Evolutionary conservation across 768 basidiomycete species (phyloP).

Genomic region (Psilocybe cubensis): DNA sequence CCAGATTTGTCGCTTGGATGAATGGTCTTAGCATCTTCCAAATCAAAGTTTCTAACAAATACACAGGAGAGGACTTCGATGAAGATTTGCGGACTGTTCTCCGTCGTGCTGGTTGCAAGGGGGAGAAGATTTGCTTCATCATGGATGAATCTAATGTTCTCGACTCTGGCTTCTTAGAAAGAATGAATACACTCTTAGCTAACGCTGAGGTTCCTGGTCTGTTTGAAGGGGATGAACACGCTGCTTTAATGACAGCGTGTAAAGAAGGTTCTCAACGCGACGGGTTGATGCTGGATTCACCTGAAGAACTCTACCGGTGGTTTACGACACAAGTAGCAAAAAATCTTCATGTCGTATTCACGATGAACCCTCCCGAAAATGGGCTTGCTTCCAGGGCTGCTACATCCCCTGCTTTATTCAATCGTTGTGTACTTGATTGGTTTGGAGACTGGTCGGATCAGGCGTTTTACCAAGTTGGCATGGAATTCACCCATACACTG

Average conservation of each 20-base stretch:
- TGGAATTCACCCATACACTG: constrained; percentile 93
- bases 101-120: constrained; percentile 95
- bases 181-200: constrained; percentile 99
- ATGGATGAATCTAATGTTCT: constrained; percentile 99
- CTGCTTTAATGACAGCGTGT: constrained; percentile 98
- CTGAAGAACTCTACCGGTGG: constrained; percentile 97
- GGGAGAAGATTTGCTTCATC: constrained; percentile 99
- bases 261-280: constrained; percentile 99
- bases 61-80: constrained; percentile 98
- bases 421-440: constrained; percentile 99
- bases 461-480: constrained; percentile 96
- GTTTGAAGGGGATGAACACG: constrained; percentile 99
- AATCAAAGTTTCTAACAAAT: constrained; percentile 99
- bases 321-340: constrained; percentile 98
- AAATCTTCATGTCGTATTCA: constrained; percentile 98
- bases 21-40: constrained; percentile 99
- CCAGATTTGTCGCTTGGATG: constrained; percentile 99
- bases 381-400: constrained; percentile 95
- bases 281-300: constrained; percentile 97
- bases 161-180: constrained; percentile 97
- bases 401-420: constrained; percentile 97
- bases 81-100: constrained; percentile 96
- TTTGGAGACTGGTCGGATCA: constrained; percentile 99
- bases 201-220: constrained; percentile 99
- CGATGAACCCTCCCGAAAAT: constrained; percentile 98